phyloP scores from a whole-genome alignment of 352 stramenopile species.

The Phytophthora tubulina region DNA sequence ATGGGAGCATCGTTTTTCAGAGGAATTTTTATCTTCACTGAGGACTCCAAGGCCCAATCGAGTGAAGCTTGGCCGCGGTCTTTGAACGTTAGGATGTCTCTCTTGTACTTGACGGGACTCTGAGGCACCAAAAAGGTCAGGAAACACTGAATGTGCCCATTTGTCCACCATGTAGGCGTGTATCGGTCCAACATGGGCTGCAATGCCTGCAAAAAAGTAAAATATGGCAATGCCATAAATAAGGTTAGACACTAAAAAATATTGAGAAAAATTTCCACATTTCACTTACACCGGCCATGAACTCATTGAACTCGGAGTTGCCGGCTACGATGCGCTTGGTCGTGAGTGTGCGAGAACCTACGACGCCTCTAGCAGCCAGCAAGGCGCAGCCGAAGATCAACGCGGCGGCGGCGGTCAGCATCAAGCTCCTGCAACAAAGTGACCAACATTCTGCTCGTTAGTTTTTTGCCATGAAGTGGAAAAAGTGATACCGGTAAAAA shows the following conservation, averaged over 20 bases:
- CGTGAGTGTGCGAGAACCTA: constrained; percentile 10
- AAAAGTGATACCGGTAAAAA: background rate
- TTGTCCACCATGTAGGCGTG: constrained; percentile 82
- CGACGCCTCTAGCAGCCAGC: constrained; percentile 33
- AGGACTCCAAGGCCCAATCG: constrained; percentile 70
- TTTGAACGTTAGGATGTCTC: constrained; percentile 63
- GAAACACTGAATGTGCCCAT: constrained; percentile 75
- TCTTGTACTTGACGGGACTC: constrained; percentile 57
- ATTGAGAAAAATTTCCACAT: constrained; percentile 10
- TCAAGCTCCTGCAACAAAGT: constrained; percentile 26
- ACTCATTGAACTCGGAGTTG: constrained; percentile 74
- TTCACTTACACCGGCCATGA: constrained; percentile 59
- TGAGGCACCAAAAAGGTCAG: constrained; percentile 82
- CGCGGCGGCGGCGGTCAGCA: constrained; percentile 37
- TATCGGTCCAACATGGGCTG: constrained; percentile 64
- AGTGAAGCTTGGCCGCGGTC: constrained; percentile 76
- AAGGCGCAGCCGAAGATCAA: constrained; percentile 48
- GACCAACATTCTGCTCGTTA: constrained; percentile 13
- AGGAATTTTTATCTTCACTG: constrained; percentile 19
- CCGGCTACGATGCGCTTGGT: constrained; percentile 68
- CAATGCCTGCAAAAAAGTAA: constrained; percentile 42
- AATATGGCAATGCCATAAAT: constrained; percentile 14
- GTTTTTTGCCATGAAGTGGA: constrained; percentile 1
- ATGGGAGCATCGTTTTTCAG: constrained; percentile 54
- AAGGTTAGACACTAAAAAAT: constrained; percentile 4